Percentiles rank a stretch among this genome's conserved stretches.
phyloP scores from a whole-genome alignment of 2,329 filamentous ascomycete genomes.

The Neonectria punicea region DNA sequence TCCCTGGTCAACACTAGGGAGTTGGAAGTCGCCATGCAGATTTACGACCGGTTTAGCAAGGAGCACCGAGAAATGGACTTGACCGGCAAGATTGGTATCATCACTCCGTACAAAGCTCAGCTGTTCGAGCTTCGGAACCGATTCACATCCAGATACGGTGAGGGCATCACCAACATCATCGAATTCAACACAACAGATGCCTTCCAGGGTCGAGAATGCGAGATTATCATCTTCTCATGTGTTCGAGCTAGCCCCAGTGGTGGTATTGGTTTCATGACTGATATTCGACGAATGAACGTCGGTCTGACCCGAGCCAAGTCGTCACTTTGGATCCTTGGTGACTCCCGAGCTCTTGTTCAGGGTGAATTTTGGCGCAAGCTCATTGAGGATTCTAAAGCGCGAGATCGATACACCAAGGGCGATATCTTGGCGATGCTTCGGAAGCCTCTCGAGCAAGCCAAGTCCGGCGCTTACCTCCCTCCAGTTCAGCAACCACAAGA shows the following conservation, averaged over 20 bases:
- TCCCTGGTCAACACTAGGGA: slow-evolving; percentile 92
- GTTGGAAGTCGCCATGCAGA: slow-evolving; percentile 83
- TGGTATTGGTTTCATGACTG: slow-evolving; percentile 98
- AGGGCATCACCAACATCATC: slow-evolving; percentile 78
- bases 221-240: slow-evolving; percentile 99
- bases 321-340: slow-evolving; percentile 95
- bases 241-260: slow-evolving; percentile 91
- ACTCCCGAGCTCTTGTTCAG: slow-evolving; percentile 85
- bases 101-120: slow-evolving; percentile 97
- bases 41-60: slow-evolving; percentile 81
- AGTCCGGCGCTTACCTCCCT: slow-evolving; percentile 36
- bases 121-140: slow-evolving; percentile 80
- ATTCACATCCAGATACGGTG: slow-evolving; percentile 79
- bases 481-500: slow-evolving; percentile 19
- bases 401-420: slow-evolving; percentile 81
- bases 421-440: slow-evolving; percentile 62
- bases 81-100: slow-evolving; percentile 89
- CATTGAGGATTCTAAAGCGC: slow-evolving; percentile 80
- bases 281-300: slow-evolving; percentile 99
- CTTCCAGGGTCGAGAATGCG: slow-evolving; percentile 95
- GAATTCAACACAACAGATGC: slow-evolving; percentile 99
- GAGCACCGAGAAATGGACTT: slow-evolving; percentile 79
- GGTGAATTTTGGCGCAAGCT: slow-evolving; percentile 92
- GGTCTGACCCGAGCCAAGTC: slow-evolving; percentile 96
- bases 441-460: slow-evolving; percentile 53